These are phyloP conservation scores for Fusarium lyarnte DNA, from an alignment of 2,329 filamentous ascomycete genomes.

Conservation along the genomic window DNA sequence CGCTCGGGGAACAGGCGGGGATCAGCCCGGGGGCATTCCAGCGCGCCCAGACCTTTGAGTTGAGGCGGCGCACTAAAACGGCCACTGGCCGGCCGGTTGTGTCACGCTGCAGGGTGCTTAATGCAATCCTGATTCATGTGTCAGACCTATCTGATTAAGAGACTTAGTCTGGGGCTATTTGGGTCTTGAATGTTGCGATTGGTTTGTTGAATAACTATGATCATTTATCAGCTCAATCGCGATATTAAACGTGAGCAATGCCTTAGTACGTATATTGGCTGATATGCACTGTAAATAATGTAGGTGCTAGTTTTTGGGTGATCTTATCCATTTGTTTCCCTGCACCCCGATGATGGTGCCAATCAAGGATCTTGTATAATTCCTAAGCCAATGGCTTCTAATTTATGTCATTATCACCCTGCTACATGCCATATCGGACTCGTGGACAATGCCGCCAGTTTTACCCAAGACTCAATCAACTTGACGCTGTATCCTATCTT, in stretches of 20 bases:
- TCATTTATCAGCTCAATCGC: background rate
- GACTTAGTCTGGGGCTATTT: background rate
- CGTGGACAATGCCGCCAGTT: rapidly evolving
- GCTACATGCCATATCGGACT: background rate
- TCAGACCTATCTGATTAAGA: no score
- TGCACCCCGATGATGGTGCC: background rate
- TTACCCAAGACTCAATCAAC: rapidly evolving
- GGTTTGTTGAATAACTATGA: no score
- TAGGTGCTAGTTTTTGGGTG: no score
- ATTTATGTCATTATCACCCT: no score
- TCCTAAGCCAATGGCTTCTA: background rate
- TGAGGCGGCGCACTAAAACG: background rate
- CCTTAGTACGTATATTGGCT: background rate
- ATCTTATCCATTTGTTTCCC: background rate
- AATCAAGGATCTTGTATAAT: no score
- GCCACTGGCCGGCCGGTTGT: background rate
- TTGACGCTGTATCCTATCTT: background rate
- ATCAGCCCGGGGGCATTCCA: background rate
- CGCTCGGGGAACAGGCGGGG: background rate
- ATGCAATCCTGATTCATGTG: background rate
- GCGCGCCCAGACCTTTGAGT: background rate
- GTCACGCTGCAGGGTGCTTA: background rate
- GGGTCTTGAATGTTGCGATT: background rate
- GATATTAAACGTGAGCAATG: background rate
- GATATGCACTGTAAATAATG: background rate